Evolutionary conservation across 139 green algal species (phyloP).

Genomic region (Tetraselmis chui): DNA sequence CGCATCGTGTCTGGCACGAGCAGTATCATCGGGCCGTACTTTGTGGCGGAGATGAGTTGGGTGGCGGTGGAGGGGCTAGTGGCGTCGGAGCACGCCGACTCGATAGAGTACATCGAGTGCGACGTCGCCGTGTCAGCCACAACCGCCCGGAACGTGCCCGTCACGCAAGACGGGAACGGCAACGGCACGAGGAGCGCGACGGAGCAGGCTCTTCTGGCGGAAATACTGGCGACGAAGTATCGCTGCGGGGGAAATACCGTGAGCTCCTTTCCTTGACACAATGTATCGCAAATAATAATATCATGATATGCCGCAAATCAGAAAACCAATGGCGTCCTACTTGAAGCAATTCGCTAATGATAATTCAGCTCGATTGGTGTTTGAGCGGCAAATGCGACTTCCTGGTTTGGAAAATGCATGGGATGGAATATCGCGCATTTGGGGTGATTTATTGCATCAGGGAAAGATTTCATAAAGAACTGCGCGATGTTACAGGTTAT

Average conservation of each 20-base stretch:
- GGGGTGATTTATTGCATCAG: too few species aligned
- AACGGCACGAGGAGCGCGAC: neutral
- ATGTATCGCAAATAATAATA: too few species aligned
- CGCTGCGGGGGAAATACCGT: neutral
- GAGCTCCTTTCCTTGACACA: too few species aligned
- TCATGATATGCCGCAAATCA: too few species aligned
- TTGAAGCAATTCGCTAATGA: too few species aligned
- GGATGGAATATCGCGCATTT: too few species aligned
- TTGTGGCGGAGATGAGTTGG: neutral
- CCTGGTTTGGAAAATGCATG: too few species aligned
- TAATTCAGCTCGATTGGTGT: too few species aligned
- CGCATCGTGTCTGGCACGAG: neutral
- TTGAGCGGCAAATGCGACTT: too few species aligned
- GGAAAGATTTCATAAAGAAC: too few species aligned
- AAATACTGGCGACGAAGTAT: neutral
- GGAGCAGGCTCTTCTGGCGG: neutral
- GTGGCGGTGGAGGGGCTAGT: neutral
- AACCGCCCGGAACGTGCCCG: neutral
- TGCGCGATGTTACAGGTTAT: too few species aligned
- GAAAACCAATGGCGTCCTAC: too few species aligned
- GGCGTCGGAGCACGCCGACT: neutral
- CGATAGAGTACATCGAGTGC: neutral
- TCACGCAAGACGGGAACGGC: neutral
- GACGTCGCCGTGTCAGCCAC: neutral
- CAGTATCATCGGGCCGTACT: neutral